Evolutionary conservation across 2,329 filamentous ascomycete species (phyloP).

Genomic region (Tolypocladium tundrense): DNA sequence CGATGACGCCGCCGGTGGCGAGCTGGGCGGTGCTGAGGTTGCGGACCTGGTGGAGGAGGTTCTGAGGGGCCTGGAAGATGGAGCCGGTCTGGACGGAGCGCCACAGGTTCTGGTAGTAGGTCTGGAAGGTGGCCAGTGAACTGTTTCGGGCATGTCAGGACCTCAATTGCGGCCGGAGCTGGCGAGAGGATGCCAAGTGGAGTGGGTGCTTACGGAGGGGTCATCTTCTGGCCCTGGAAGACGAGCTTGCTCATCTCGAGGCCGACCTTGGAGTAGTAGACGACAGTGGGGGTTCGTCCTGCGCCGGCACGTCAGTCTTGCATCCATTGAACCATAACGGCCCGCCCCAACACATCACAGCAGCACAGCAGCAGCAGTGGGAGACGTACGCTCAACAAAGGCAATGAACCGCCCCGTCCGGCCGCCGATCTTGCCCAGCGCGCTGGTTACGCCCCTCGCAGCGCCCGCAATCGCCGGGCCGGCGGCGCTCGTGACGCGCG

Average conservation of each 20-base stretch:
- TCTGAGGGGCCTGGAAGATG: conserved; percentile 45
- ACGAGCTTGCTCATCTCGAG: conserved; percentile 83
- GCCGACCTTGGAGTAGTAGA: conserved; percentile 88
- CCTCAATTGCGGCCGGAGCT: not conserved
- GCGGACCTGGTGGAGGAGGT: conserved; percentile 47
- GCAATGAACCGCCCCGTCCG: conserved; percentile 68
- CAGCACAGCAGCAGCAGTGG: not conserved
- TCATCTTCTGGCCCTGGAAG: conserved; percentile 82
- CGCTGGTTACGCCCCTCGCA: conserved; percentile 54
- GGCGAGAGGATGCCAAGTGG: conserved; percentile 5
- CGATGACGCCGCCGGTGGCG: conserved; percentile 63
- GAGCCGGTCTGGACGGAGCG: conserved; percentile 59
- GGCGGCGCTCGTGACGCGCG: conserved; percentile 69
- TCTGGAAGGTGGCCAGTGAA: conserved; percentile 70
- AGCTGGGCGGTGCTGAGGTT: conserved; percentile 64
- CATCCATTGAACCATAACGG: not conserved
- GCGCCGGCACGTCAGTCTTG: conserved; percentile 5
- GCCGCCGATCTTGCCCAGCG: conserved; percentile 70
- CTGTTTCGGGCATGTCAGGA: conserved; percentile 31
- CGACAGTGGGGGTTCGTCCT: conserved; percentile 76
- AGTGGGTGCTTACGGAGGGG: conserved; percentile 67
- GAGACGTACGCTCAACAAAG: conserved; percentile 73
- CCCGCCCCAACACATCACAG: not conserved
- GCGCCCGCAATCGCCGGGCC: conserved; percentile 67
- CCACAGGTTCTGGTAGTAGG: conserved; percentile 68